Evolutionary conservation across 2,329 filamentous ascomycete species (phyloP).

Genomic region (Pseudogymnoascus destructans): DNA sequence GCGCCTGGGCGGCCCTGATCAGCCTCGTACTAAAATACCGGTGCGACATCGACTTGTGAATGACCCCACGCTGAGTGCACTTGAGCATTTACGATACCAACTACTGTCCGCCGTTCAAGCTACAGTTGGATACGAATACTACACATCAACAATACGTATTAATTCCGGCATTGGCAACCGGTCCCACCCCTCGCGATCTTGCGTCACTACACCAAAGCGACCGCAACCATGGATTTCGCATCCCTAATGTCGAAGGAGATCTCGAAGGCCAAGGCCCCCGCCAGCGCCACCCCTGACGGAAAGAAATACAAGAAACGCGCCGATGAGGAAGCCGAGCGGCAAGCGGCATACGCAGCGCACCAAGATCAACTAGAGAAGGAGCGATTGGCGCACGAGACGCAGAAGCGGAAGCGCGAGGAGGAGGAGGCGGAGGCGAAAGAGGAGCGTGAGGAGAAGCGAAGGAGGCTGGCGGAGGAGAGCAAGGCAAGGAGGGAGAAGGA

Average conservation of each 20-base stretch:
- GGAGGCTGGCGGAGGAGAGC: conserved; percentile 69
- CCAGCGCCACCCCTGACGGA: conserved; percentile 23
- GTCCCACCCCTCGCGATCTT: not conserved
- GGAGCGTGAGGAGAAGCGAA: conserved; percentile 68
- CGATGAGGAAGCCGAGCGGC: conserved; percentile 72
- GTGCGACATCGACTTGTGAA: not conserved
- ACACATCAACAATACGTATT: not conserved
- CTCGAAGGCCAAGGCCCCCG: conserved; percentile 52
- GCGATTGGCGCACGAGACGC: conserved; percentile 52
- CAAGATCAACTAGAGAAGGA: conserved; percentile 62
- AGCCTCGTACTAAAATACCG: conserved; percentile 6
- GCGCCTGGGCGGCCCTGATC: not conserved
- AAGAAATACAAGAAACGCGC: conserved; percentile 78
- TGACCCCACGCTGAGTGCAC: not conserved
- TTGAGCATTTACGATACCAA: conserved; percentile 8
- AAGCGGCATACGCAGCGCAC: conserved; percentile 68
- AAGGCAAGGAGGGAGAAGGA: conserved; percentile 54
- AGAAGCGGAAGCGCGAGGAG: conserved; percentile 83
- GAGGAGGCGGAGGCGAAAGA: conserved; percentile 60
- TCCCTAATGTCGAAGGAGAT: conserved; percentile 89
- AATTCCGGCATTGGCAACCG: not conserved
- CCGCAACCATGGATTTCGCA: conserved; percentile 75
- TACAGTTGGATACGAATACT: not conserved
- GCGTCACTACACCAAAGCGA: not conserved
- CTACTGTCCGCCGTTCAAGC: not conserved